These are phyloP conservation scores for Solanum okadae DNA, from an alignment of 257 asterid species.

Conservation along the genomic window DNA sequence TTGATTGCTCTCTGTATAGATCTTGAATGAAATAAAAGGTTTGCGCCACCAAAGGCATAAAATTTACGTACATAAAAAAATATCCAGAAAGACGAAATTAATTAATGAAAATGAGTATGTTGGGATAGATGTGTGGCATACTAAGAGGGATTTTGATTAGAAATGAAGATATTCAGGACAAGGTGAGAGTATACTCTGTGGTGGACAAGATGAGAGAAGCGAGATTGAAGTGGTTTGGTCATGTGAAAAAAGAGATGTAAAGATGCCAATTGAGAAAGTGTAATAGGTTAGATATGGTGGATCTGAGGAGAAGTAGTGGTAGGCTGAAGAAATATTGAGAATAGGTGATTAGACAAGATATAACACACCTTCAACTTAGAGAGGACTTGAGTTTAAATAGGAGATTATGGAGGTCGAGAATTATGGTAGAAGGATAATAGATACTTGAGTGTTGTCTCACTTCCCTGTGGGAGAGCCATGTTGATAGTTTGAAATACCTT, in stretches of 20 bases:
- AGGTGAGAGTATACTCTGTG: neutral
- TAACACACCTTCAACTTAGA: too few species aligned
- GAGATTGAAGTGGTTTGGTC: neutral
- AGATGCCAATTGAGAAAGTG: neutral
- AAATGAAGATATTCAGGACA: neutral
- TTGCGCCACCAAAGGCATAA: too few species aligned
- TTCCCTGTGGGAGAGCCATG: neutral
- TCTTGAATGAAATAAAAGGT: too few species aligned
- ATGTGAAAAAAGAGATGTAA: neutral
- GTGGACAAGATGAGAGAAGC: neutral
- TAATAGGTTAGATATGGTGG: neutral
- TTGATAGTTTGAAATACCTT: neutral
- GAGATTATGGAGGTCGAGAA: too few species aligned
- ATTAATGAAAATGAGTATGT: neutral
- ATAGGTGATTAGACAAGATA: neutral
- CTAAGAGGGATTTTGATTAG: neutral
- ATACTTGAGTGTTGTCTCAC: neutral
- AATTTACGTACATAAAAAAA: too few species aligned
- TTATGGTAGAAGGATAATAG: neutral
- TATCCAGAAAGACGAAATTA: too few species aligned
- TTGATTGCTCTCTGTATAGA: too few species aligned
- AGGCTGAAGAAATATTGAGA: neutral
- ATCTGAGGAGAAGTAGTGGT: neutral
- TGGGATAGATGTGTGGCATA: neutral
- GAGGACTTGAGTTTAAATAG: too few species aligned